Percentiles rank a stretch among this genome's conserved stretches.
Conservation (phyloP, 2,329 filamentous ascomycete genomes). For the Dothideomycetidae sp. region DNA sequence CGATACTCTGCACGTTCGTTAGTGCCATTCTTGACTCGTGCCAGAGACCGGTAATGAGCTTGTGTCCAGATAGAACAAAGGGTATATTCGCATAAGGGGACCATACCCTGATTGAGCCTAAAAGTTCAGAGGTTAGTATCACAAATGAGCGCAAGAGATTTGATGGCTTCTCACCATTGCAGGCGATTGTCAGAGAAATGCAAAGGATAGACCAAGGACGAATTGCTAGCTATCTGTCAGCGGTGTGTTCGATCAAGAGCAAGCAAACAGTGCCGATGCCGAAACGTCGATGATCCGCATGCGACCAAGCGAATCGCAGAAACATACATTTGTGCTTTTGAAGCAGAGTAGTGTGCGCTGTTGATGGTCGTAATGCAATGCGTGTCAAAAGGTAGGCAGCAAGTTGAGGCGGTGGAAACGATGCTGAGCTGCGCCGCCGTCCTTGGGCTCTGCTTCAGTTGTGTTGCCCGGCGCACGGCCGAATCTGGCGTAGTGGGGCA, state of each 20-base stretch:
- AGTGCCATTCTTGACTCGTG: conserved; percentile 7
- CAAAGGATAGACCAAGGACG: background rate
- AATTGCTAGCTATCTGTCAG: background rate
- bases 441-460: background rate
- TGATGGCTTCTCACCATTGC: background rate
- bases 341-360: background rate
- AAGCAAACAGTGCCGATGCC: no score
- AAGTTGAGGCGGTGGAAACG: background rate
- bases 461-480: background rate
- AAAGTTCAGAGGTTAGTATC: no score
- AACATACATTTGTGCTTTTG: no score
- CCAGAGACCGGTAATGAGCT: conserved; percentile 8
- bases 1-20: conserved; percentile 43
- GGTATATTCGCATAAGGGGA: no score
- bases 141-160: conserved; percentile 27
- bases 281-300: no score
- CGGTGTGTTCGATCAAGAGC: no score
- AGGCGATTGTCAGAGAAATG: background rate
- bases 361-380: background rate
- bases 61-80: conserved; percentile 10
- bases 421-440: background rate
- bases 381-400: background rate
- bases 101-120: conserved; percentile 33
- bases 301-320: no score
- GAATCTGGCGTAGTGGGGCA: background rate